These are phyloP conservation scores for Lippia alba DNA, from an alignment of 305 asterid species.

Conservation along the genomic window DNA sequence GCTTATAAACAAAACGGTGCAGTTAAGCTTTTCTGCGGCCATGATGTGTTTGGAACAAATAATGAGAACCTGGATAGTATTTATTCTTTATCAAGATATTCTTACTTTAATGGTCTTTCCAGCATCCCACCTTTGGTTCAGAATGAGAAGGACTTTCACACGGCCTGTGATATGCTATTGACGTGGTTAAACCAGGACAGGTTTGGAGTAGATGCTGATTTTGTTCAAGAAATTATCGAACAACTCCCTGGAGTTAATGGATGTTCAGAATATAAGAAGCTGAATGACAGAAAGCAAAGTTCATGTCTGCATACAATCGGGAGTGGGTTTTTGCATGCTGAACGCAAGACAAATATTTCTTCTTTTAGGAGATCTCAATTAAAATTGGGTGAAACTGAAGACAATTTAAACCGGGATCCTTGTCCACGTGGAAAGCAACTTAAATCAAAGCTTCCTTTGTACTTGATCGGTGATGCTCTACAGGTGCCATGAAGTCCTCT, in stretches of 20 bases:
- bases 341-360: slow-evolving; percentile 53
- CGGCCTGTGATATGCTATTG: slow-evolving; percentile 59
- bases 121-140: slow-evolving; percentile 54
- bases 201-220: slow-evolving; percentile 82
- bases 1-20: slow-evolving; percentile 64
- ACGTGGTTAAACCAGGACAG: slow-evolving; percentile 84
- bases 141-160: slow-evolving; percentile 56
- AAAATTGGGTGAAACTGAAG: slow-evolving; percentile 44
- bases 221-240: slow-evolving; percentile 90
- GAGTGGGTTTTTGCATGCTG: slow-evolving; percentile 78
- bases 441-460: slow-evolving; percentile 70
- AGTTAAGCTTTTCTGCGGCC: slow-evolving; percentile 70
- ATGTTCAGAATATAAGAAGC: slow-evolving; percentile 63
- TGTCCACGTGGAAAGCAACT: slow-evolving; percentile 82
- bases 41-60: slow-evolving; percentile 45
- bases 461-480: slow-evolving; percentile 85
- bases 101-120: slow-evolving; percentile 50
- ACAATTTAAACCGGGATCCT: slow-evolving; percentile 50
- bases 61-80: slow-evolving; percentile 40
- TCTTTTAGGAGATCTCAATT: slow-evolving; percentile 48
- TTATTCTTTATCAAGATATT: slow-evolving; percentile 68
- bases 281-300: slow-evolving; percentile 58
- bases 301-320: slow-evolving; percentile 63
- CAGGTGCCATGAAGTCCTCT: slow-evolving; percentile 59
- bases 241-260: slow-evolving; percentile 73